phyloP scores from a whole-genome alignment of 2,329 filamentous ascomycete genomes.

The Paracoccidioides lutzii region DNA sequence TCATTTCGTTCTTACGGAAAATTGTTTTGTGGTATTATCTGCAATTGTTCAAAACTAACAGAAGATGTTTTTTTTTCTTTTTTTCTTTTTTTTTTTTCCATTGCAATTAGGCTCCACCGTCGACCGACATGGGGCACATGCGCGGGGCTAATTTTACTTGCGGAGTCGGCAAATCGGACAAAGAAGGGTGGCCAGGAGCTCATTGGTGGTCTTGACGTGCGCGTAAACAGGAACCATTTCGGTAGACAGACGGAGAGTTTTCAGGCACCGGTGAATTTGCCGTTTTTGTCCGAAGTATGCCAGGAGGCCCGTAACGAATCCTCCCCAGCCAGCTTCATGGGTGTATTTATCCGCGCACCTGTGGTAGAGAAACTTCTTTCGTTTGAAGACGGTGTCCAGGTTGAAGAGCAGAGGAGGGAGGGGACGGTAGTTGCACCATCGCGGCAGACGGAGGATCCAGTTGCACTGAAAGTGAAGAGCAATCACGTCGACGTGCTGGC shows the following conservation, averaged over 20 bases:
- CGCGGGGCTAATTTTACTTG: slow-evolving; percentile 81
- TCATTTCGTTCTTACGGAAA: no score
- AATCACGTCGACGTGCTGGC: slow-evolving; percentile 47
- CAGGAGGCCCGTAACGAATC: slow-evolving; percentile 6
- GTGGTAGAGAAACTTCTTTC: slow-evolving; percentile 73
- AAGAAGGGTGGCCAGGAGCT: slow-evolving; percentile 88
- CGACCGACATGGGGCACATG: slow-evolving; percentile 94
- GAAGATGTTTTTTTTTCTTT: no score
- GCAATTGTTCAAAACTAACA: no score
- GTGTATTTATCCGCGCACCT: slow-evolving; percentile 87
- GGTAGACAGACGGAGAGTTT: slow-evolving; percentile 90
- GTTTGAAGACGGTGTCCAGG: slow-evolving; percentile 38
- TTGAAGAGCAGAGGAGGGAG: slow-evolving; percentile 34
- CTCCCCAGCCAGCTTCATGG: slow-evolving; percentile 47
- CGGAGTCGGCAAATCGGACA: slow-evolving; percentile 73
- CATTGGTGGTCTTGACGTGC: slow-evolving; percentile 79
- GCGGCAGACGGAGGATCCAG: slow-evolving; percentile 32
- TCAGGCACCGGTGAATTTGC: slow-evolving; percentile 58
- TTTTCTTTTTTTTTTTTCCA: no score
- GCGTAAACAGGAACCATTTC: slow-evolving; percentile 89
- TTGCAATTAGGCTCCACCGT: slow-evolving; percentile 46
- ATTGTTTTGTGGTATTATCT: no score
- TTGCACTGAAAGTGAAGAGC: slow-evolving; percentile 33
- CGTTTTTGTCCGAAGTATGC: slow-evolving; percentile 45
- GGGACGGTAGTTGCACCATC: slow-evolving; percentile 47